Conservation (phyloP, 352 stramenopile species). For the Phytopythium oedochilum region DNA sequence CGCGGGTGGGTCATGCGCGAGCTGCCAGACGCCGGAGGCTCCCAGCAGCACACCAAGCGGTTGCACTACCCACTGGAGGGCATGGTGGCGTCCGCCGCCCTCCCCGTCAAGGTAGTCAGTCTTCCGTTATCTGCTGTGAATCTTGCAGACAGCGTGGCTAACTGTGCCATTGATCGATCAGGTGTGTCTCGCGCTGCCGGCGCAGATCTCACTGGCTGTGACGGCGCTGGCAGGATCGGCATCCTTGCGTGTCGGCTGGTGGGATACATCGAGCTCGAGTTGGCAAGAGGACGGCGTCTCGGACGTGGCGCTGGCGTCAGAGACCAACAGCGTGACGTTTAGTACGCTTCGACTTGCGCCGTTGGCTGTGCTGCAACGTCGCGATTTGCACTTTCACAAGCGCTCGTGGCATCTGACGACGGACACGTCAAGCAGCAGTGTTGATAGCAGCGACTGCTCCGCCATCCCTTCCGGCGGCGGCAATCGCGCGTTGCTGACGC, state of each 20-base stretch:
- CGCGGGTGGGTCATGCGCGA: slow-evolving; percentile 78
- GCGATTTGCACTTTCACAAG: slow-evolving; percentile 70
- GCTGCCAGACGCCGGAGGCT: slow-evolving; percentile 27
- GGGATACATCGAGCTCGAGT: slow-evolving; percentile 35
- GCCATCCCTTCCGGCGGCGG: slow-evolving; percentile 4
- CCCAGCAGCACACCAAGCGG: slow-evolving; percentile 52
- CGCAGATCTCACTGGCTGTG: slow-evolving; percentile 41
- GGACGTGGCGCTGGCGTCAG: slow-evolving; percentile 47
- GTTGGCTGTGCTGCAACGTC: slow-evolving; percentile 59
- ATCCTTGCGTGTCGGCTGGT: slow-evolving; percentile 59
- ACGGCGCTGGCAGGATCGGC: neutral
- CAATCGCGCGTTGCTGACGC: slow-evolving; percentile 31
- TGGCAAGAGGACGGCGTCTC: slow-evolving; percentile 80
- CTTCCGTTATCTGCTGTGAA: too few species aligned
- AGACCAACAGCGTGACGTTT: slow-evolving; percentile 63
- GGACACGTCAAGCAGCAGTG: slow-evolving; percentile 30
- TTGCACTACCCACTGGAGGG: slow-evolving; percentile 74
- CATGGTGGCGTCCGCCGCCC: slow-evolving; percentile 57
- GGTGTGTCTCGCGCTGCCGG: slow-evolving; percentile 40
- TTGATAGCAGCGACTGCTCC: neutral
- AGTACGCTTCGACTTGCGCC: slow-evolving; percentile 75
- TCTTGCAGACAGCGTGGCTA: too few species aligned
- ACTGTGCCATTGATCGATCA: neutral
- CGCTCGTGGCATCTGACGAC: slow-evolving; percentile 54
- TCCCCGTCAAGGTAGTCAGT: slow-evolving; percentile 42